phyloP scores from a whole-genome alignment of 164 flowering plant genomes.

The Cinnamomum micranthum region DNA sequence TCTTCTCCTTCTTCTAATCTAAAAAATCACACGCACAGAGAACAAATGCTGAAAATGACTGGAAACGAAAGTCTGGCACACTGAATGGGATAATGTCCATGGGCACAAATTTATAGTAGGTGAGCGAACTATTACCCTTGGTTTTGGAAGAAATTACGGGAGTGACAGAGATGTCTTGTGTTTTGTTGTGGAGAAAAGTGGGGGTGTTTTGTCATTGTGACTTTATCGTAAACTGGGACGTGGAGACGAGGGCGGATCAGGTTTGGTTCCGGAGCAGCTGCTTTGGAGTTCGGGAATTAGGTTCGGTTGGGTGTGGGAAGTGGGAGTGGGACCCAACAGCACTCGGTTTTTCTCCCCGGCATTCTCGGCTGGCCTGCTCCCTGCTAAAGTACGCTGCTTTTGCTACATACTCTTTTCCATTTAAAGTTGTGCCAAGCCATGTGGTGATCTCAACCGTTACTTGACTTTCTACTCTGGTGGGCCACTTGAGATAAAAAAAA shows the following conservation, averaged over 20 bases:
- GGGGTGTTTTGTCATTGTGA: neutral
- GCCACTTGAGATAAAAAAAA: too few relatives aligned
- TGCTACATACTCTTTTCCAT: too few relatives aligned
- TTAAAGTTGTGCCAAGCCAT: too few relatives aligned
- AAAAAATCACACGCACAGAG: neutral
- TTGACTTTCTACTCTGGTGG: too few relatives aligned
- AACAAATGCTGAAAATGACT: neutral
- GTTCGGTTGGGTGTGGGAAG: neutral
- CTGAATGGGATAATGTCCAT: accelerated
- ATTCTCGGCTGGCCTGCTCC: too few relatives aligned
- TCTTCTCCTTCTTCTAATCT: neutral
- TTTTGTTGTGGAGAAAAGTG: neutral
- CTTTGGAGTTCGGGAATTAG: neutral
- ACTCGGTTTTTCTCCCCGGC: neutral
- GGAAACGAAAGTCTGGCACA: neutral
- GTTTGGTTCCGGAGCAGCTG: neutral
- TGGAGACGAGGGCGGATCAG: too few relatives aligned
- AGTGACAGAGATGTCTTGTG: too few relatives aligned
- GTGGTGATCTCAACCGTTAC: too few relatives aligned
- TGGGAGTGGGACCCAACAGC: neutral
- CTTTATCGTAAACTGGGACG: neutral
- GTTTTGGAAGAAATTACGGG: too few relatives aligned
- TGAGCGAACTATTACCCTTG: too few relatives aligned
- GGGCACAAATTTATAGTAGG: neutral
- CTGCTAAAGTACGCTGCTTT: neutral